A percentile compares a stretch with the other conserved stretches of the same genome.
phyloP scores from a whole-genome alignment of 2,329 filamentous ascomycete genomes.

The Amesomyces nigricolor region DNA sequence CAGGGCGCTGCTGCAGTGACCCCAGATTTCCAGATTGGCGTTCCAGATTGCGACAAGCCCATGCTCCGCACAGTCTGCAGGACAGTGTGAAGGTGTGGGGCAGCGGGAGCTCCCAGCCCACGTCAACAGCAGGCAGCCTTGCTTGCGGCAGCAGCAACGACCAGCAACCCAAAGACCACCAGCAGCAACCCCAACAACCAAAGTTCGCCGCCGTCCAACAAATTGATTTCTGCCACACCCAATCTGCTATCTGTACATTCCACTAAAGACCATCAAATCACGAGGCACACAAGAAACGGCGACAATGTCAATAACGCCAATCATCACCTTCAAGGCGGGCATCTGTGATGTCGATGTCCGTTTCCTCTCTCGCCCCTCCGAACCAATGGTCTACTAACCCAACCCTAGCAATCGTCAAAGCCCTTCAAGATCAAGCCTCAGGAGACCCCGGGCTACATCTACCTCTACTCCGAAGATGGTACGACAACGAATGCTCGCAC shows the following conservation, averaged over 20 bases:
- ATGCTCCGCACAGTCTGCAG: not conserved
- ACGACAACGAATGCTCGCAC: constrained; percentile 8
- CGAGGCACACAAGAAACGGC: not conserved
- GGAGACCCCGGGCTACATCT: constrained; percentile 76
- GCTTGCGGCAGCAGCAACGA: not conserved
- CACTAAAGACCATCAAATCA: not conserved
- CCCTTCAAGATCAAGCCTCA: constrained; percentile 69
- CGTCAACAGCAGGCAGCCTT: constrained; percentile 18
- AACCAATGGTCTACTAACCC: not conserved
- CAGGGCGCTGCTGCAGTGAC: no score
- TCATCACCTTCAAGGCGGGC: constrained; percentile 96
- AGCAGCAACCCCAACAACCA: not conserved
- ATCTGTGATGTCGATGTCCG: constrained; percentile 78
- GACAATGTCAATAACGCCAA: constrained; percentile 72
- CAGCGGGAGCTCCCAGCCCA: not conserved
- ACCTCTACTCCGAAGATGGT: constrained; percentile 88
- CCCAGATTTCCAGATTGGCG: no score
- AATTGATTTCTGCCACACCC: not conserved
- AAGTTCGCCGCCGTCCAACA: constrained; percentile 3
- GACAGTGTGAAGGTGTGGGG: constrained; percentile 1
- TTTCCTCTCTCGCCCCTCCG: constrained; percentile 22
- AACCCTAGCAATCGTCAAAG: constrained; percentile 43
- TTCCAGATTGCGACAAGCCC: not conserved
- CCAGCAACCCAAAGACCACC: not conserved
- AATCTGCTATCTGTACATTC: not conserved